Evolutionary conservation across 2,329 filamentous ascomycete genomes (phyloP), one percentile per base, ranked within the genome.

Genomic region (Decorospora gaudefroyi): DNA sequence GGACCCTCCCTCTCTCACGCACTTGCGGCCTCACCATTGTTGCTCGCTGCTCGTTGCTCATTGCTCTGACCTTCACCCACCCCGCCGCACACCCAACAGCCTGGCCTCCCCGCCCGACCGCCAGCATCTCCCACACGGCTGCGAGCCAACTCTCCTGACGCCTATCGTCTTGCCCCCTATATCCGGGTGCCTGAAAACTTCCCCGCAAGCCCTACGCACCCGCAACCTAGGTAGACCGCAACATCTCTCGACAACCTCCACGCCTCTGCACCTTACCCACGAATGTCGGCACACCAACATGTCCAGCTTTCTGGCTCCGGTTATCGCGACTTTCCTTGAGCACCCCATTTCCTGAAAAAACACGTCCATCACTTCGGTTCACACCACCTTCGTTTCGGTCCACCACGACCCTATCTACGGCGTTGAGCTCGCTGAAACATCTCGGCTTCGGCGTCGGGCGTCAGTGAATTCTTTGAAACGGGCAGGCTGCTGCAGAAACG

Each of bases 261-360:
- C 49, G 49, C 47, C 45, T 42, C 46, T 46, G 34, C 53, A 33
- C 40, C 28, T 44, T 42, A 23, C 42, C 43, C 47, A 44, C 64
- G 62, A 68, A 76, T 76, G 74, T 75, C 73, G 69, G 64, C 66
- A 61, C 60, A 70, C 72, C 74, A 77, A 66, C 68, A 78, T 78
- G 75, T 74, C 71, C 73, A 74, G 64, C 67, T 68, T 62, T 67
- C 65, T 70, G 69, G 72, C 70, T 64, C 57, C 71, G 67, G 64
- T 67, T 63, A 71, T 71, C 68, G 72, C 69, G 61, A 74, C 64
- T 72, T 72, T 76, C 76, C 75, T 78, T 78, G 75, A 77, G 72
- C 72, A 74, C 65, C 73, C 74, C 52, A 71, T 70, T 70, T 72
- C 69, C 63, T 71, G 69, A 71, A 63, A 66, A 55, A 38, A 46